Conservation (phyloP, 1,139 yeast genomes). For the Saccharomyces pastorianus region DNA sequence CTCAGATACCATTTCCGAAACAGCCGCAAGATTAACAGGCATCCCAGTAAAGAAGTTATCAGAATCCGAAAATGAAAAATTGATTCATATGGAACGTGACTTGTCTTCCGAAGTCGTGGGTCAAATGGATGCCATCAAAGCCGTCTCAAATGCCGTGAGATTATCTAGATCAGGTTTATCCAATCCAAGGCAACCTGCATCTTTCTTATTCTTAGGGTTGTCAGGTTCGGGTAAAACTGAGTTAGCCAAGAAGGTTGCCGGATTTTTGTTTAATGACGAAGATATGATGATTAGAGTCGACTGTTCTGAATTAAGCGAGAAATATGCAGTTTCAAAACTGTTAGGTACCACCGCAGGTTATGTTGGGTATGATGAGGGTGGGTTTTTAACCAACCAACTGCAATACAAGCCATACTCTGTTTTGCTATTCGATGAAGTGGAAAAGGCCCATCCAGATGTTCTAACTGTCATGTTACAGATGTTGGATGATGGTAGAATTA, state of each 20-base stretch:
- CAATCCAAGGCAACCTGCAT: conserved; percentile 93
- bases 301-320: conserved; percentile 92
- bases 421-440: conserved; percentile 89
- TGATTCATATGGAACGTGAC: conserved; percentile 88
- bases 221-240: conserved; percentile 99
- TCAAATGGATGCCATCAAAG: conserved; percentile 91
- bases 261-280: conserved; percentile 90
- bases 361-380: conserved; percentile 97
- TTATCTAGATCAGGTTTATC: conserved; percentile 92
- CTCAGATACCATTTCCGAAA: conserved; percentile 88
- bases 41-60: conserved; percentile 91
- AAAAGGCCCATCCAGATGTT: conserved; percentile 98
- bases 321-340: conserved; percentile 88
- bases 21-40: conserved; percentile 95
- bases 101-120: conserved; percentile 84
- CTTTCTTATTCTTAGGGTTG: conserved; percentile 87
- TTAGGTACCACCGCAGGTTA: conserved; percentile 98
- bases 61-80: conserved; percentile 88
- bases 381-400: conserved; percentile 85
- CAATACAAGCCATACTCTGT: conserved; percentile 92
- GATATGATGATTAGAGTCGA: conserved; percentile 95
- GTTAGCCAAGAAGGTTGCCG: conserved; percentile 91
- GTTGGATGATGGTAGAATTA: conserved; percentile 92
- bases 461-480: conserved; percentile 83
- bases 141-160: conserved; percentile 91